Conservation (phyloP, 306 rosid species). For the Ammopiptanthus mongolicus region DNA sequence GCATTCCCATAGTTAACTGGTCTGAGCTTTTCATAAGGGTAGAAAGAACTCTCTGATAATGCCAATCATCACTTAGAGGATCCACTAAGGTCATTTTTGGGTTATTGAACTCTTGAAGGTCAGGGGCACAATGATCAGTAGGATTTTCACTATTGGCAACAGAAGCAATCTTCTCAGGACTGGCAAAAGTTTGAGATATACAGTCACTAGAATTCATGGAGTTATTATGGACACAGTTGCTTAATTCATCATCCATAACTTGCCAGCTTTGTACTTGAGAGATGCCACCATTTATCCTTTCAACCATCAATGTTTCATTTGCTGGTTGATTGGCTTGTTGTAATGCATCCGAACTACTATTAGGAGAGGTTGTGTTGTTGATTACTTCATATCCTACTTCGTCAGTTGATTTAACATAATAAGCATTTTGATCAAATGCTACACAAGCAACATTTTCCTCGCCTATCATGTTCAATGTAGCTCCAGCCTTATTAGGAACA, state of each 20-base stretch:
- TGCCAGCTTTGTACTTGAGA: constrained; percentile 79
- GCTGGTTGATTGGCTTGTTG: constrained; percentile 39
- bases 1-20: constrained; percentile 40
- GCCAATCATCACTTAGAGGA: constrained; percentile 40
- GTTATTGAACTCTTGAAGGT: constrained; percentile 38
- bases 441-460: constrained; percentile 22
- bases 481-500: constrained; percentile 21
- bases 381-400: constrained; percentile 33
- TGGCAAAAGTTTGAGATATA: constrained; percentile 64
- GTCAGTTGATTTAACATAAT: constrained; percentile 33
- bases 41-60: constrained; percentile 60
- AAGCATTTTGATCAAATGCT: constrained; percentile 35
- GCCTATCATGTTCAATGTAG: constrained; percentile 28
- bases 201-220: constrained; percentile 80
- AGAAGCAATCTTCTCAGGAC: constrained; percentile 39
- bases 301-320: constrained; percentile 45
- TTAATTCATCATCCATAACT: constrained; percentile 60
- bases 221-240: constrained; percentile 54
- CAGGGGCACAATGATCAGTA: constrained; percentile 17
- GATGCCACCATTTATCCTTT: constrained; percentile 40
- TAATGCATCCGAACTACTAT: constrained; percentile 44
- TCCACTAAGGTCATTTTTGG: constrained; percentile 39
- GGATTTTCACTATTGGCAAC: constrained; percentile 26
- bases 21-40: constrained; percentile 48
- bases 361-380: constrained; percentile 45